Evolutionary conservation across 495 filamentous ascomycete species (phyloP).

Genomic region (Bacidia gigantensis): DNA sequence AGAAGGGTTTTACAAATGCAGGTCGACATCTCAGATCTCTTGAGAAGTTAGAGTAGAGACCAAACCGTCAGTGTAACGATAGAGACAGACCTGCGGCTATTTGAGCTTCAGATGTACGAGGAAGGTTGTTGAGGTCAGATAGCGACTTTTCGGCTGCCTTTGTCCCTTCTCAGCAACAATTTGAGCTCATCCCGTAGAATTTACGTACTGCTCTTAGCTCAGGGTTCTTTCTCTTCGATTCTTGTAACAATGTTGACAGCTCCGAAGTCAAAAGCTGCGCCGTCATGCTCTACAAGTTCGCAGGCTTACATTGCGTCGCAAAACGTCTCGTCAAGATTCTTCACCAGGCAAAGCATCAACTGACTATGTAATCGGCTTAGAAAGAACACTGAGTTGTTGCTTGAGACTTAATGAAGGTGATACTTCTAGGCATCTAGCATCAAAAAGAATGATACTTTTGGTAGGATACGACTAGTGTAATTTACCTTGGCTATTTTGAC

Average conservation of each 20-base stretch:
- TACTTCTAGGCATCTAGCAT: too few species aligned
- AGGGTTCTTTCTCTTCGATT: conserved; percentile 83
- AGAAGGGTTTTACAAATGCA: conserved; percentile 79
- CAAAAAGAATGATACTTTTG: too few species aligned
- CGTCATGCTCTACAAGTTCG: conserved; percentile 52
- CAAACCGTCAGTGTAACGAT: not conserved
- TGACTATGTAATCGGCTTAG: too few species aligned
- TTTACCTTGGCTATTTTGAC: too few species aligned
- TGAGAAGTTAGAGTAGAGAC: conserved; percentile 18
- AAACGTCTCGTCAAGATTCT: too few species aligned
- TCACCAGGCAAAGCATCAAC: too few species aligned
- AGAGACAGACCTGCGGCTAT: conserved; percentile 60
- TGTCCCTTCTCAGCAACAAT: conserved; percentile 1
- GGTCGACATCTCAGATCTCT: conserved; percentile 70
- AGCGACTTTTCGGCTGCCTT: conserved; percentile 90
- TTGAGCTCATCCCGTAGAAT: not conserved
- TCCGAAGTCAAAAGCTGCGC: conserved; percentile 81
- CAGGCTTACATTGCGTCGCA: too few species aligned
- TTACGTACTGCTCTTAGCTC: conserved; percentile 67
- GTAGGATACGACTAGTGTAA: too few species aligned
- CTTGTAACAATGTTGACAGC: conserved; percentile 83
- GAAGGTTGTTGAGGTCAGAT: conserved; percentile 72
- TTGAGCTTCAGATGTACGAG: conserved; percentile 65
- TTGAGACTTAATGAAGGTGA: too few species aligned
- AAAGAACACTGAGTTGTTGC: too few species aligned